These are phyloP conservation scores for Apiotrichum gamsii DNA, from an alignment of 1,284 basidiomycete species.

Conservation along the genomic window DNA sequence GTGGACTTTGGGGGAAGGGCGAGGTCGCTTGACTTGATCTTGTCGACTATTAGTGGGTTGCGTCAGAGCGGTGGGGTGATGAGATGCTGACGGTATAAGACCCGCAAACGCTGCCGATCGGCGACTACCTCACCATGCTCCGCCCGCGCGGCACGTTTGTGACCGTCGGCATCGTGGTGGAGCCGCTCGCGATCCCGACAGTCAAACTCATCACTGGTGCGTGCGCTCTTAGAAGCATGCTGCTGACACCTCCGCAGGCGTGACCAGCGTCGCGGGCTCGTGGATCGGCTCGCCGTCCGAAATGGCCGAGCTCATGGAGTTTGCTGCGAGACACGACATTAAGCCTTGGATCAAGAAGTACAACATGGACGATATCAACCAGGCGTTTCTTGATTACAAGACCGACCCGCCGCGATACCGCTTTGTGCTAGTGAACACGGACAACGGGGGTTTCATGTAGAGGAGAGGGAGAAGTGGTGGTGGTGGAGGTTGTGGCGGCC, in stretches of 20 bases:
- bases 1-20: slow-evolving; percentile 30
- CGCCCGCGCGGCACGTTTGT: slow-evolving; percentile 43
- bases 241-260: not conserved
- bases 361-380: slow-evolving; percentile 47
- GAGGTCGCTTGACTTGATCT: slow-evolving; percentile 47
- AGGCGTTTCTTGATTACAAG: slow-evolving; percentile 46
- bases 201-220: slow-evolving; percentile 33
- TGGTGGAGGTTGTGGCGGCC: no score
- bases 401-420: slow-evolving; percentile 48
- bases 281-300: slow-evolving; percentile 44
- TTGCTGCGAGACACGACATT: slow-evolving; percentile 34
- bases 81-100: no score
- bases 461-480: no score
- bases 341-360: slow-evolving; percentile 32
- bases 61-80: no score
- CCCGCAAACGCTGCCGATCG: slow-evolving; percentile 22
- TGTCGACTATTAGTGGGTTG: slow-evolving; percentile 44
- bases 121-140: slow-evolving; percentile 41
- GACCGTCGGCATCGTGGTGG: slow-evolving; percentile 42
- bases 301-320: slow-evolving; percentile 42
- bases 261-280: slow-evolving; percentile 17
- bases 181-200: slow-evolving; percentile 27
- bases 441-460: slow-evolving; percentile 21
- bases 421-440: slow-evolving; percentile 44
- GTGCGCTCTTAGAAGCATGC: not conserved